phyloP scores from a whole-genome alignment of 371 early-diverging fungal species.

The Phascolomyces articulosus region DNA sequence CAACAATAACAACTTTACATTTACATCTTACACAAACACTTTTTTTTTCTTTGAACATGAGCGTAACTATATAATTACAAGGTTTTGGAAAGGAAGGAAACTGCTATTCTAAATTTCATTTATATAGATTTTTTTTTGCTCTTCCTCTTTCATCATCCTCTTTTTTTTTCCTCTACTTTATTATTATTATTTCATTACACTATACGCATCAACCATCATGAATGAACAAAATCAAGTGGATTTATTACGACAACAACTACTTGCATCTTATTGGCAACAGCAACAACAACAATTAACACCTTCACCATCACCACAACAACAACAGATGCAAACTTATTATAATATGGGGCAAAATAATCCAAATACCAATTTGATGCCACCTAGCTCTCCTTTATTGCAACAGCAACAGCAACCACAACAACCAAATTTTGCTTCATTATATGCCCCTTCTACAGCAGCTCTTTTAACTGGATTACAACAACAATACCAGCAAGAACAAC shows the following conservation, averaged over 20 bases:
- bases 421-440: neutral
- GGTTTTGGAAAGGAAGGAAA: too few relatives aligned
- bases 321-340: neutral
- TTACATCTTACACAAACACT: too few relatives aligned
- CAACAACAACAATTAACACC: conserved; percentile 7
- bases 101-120: too few relatives aligned
- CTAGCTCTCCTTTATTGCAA: neutral
- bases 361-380: neutral
- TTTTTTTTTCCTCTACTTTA: neutral
- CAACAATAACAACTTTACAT: too few relatives aligned
- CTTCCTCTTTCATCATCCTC: neutral
- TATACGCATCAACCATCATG: neutral
- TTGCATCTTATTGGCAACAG: conserved; percentile 10
- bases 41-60: too few relatives aligned
- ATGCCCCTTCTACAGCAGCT: conserved; percentile 5
- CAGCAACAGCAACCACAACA: neutral
- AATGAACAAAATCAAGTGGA: conserved; percentile 7
- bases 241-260: conserved; percentile 7
- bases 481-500: conserved; percentile 11
- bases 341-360: neutral
- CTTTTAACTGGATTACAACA: conserved; percentile 11
- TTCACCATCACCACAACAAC: too few relatives aligned
- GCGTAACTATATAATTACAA: too few relatives aligned
- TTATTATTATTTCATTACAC: neutral
- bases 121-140: too few relatives aligned